Base-by-base conservation (phyloP, 306 rosid species). In the Parietaria judaica region DNA sequence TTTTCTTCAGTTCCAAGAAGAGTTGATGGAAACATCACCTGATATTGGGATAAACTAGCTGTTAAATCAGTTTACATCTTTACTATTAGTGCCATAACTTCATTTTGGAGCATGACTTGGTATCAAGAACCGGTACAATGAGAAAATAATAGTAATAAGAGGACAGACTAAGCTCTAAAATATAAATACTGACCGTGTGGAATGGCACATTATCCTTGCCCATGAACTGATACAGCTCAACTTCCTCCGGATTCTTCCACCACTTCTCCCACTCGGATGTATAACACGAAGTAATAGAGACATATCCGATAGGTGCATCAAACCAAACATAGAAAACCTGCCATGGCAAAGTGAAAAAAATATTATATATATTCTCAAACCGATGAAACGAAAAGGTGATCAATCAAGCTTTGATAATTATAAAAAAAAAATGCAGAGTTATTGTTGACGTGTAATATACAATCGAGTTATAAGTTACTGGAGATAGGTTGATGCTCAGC, bases 121-220 rank as follows among this genome's bases (percentile, higher is more conserved):
- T 23, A 23, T 23, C 31, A 23, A 23, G 31, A 23, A 23, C 31
- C 31, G 31, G 31, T 23, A 23, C 31, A 23, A 23, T 23, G 31
- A 23, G 31, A 23, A 23, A 23, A 23, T 1, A 23, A 23, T 23
- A 23, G 31, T 23, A 23, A 23, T n/a, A n/a, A n/a, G n/a, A n/a
- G n/a, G n/a, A 39, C 44, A 39, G 5, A 39, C 7, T 3, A 3
- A 3, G 4, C 7, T 39, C 7, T 39, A 7, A 38, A 43, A 31
- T 41, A n/a, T 60, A 41, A 10, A 47, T 50, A 52, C 96, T 73
- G 74, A 92, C 96, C 47, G 96, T 92, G 78, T 92, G 99, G 83
- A 92, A 92, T 62, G 99, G 99, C 76, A 88, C 96, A 64, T 88
- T 92, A 73, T 92, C 99, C 86, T 92, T 92, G 66, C 99, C 99